A percentile compares a stretch with the other conserved stretches of the same genome.
Evolutionary conservation across 2,329 filamentous ascomycete genomes (phyloP).

Genomic region (Ophiostoma perfectum): DNA sequence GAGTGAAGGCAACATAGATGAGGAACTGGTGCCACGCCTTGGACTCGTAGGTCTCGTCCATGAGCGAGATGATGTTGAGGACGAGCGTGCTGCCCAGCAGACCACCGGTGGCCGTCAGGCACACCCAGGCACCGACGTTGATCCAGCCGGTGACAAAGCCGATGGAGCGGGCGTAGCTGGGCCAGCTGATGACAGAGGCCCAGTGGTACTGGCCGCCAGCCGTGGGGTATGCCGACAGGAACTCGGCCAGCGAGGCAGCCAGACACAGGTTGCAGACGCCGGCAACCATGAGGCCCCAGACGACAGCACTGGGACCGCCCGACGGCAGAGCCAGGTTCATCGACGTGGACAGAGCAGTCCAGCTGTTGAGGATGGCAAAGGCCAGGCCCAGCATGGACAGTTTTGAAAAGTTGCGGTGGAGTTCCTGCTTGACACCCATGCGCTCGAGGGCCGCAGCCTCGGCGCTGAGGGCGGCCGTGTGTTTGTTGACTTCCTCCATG

Average conservation of each 20-base stretch:
- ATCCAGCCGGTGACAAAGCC: conserved; percentile 71
- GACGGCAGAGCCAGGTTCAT: conserved; percentile 54
- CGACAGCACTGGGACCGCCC: conserved; percentile 62
- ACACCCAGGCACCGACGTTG: conserved; percentile 66
- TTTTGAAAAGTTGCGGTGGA: conserved; percentile 47
- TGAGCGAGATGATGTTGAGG: conserved; percentile 58
- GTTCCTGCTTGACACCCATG: conserved; percentile 45
- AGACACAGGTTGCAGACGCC: conserved; percentile 66
- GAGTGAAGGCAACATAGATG: conserved; percentile 61
- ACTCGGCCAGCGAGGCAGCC: conserved; percentile 64
- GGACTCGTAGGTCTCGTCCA: conserved; percentile 51
- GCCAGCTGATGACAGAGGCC: conserved; percentile 61
- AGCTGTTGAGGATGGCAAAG: conserved; percentile 47
- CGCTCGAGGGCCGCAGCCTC: conserved; percentile 40
- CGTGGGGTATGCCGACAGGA: conserved; percentile 58
- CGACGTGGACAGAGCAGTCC: conserved; percentile 46
- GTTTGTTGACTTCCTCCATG: conserved; percentile 17
- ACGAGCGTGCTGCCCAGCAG: conserved; percentile 63
- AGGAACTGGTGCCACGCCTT: conserved; percentile 68
- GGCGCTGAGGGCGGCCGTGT: conserved; percentile 15
- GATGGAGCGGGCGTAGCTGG: conserved; percentile 54
- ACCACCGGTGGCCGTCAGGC: conserved; percentile 61
- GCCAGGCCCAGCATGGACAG: conserved; percentile 45
- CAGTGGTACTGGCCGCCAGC: conserved; percentile 65
- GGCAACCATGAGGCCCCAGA: conserved; percentile 63